Conservation (phyloP, 345 rosid genomes). For the Theobroma cacao region DNA sequence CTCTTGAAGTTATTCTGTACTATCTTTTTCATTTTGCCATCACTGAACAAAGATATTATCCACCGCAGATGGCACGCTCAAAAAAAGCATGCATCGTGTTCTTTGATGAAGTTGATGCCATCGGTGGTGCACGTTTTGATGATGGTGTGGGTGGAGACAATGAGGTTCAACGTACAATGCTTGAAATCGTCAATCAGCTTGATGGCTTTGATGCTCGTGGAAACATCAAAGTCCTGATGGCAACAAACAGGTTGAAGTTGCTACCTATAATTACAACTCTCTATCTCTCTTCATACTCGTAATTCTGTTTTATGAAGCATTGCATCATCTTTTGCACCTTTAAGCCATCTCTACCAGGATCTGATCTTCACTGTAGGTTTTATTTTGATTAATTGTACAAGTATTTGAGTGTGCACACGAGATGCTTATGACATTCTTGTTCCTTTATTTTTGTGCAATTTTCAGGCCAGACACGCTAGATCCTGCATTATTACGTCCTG, state of each 20-base stretch:
- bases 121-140: constrained; percentile 88
- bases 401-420: background rate
- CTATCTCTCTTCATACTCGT: background rate
- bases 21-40: background rate
- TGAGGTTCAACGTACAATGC: constrained; percentile 85
- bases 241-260: constrained; percentile 75
- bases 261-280: background rate
- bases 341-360: background rate
- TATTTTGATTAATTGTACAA: background rate
- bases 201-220: constrained; percentile 83
- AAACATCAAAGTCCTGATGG: constrained; percentile 78
- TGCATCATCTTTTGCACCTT: background rate
- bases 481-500: constrained; percentile 72
- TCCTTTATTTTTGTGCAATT: background rate
- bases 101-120: constrained; percentile 87
- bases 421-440: background rate
- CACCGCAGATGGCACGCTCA: constrained; percentile 72
- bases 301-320: background rate
- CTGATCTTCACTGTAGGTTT: background rate
- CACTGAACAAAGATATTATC: background rate
- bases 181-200: constrained; percentile 82
- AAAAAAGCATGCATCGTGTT: constrained; percentile 88
- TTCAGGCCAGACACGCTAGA: constrained; percentile 76
- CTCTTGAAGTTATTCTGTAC: background rate
- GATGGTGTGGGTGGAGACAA: constrained; percentile 91